phyloP scores from a whole-genome alignment of 169 alveolate species.

The Eimeria nieschulzi region DNA sequence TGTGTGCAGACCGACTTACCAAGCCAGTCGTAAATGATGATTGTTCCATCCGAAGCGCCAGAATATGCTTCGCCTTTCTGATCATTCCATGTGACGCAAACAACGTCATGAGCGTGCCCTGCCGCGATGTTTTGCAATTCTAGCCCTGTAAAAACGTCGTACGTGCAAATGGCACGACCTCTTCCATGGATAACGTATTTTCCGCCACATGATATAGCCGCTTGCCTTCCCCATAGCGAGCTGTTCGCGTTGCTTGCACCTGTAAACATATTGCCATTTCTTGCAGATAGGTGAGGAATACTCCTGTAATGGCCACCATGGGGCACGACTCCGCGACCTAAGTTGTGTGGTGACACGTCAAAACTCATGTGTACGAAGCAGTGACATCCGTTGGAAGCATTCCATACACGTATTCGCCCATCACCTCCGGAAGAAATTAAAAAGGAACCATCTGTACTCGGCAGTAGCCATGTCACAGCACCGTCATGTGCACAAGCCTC shows the following conservation, averaged over 20 bases:
- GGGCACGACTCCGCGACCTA: neutral
- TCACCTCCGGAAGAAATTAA: constrained; percentile 77
- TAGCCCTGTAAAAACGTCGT: constrained; percentile 41
- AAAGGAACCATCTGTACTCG: constrained; percentile 73
- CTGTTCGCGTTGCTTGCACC: neutral
- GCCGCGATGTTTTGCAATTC: constrained; percentile 15
- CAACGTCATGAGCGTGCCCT: constrained; percentile 26
- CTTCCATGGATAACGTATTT: constrained; percentile 46
- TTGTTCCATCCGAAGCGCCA: constrained; percentile 41
- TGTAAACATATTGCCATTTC: neutral
- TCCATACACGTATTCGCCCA: constrained; percentile 80
- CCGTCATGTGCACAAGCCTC: constrained; percentile 78
- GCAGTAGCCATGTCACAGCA: constrained; percentile 73
- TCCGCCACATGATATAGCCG: constrained; percentile 41
- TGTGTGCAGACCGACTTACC: constrained; percentile 5
- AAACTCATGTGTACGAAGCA: constrained; percentile 77
- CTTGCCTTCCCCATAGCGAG: constrained; percentile 44
- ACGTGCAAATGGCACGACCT: constrained; percentile 58
- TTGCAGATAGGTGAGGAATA: neutral
- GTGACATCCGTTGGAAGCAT: constrained; percentile 77
- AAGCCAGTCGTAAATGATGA: constrained; percentile 27
- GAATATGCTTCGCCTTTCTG: constrained; percentile 54
- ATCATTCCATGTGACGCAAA: constrained; percentile 57
- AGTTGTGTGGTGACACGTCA: neutral
- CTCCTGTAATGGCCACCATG: no score